These are phyloP conservation scores for Calonectria fujianensis DNA, from an alignment of 2,329 filamentous ascomycete species.

Conservation along the genomic window DNA sequence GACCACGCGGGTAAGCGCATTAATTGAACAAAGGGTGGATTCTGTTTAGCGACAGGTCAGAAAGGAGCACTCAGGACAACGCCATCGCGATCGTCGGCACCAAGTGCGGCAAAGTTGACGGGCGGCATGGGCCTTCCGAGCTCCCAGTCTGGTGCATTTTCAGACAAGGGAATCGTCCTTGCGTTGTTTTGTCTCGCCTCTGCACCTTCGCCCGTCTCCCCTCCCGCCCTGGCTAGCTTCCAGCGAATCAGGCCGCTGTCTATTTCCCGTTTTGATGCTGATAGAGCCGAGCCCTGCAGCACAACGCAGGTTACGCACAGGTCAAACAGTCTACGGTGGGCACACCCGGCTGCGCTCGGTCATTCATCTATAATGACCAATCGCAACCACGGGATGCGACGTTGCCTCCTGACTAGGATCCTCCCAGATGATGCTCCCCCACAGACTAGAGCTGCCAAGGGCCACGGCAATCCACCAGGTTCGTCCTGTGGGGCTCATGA, in stretches of 20 bases:
- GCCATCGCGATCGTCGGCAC: constrained; percentile 18
- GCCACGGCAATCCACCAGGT: constrained; percentile 39
- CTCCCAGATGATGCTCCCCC: constrained; percentile 41
- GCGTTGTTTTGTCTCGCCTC: constrained; percentile 7
- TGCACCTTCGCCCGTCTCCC: background rate
- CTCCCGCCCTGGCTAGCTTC: background rate
- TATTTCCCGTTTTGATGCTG: constrained; percentile 26
- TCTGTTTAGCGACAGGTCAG: constrained; percentile 23
- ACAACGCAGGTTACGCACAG: constrained; percentile 8
- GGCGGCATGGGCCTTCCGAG: background rate
- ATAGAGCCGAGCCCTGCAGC: background rate
- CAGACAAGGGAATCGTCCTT: constrained; percentile 8
- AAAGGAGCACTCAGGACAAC: constrained; percentile 16
- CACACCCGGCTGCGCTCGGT: constrained; percentile 38
- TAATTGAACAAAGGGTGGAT: background rate
- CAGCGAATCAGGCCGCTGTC: constrained; percentile 10
- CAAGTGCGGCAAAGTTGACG: constrained; percentile 15
- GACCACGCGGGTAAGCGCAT: constrained; percentile 19
- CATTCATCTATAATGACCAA: constrained; percentile 23
- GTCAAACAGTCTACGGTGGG: constrained; percentile 30
- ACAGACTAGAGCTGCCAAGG: constrained; percentile 36
- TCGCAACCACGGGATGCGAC: constrained; percentile 26
- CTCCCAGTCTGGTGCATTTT: background rate
- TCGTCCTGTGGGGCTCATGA: constrained; percentile 41
- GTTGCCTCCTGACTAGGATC: constrained; percentile 53